These are phyloP conservation scores for Diaporthe sp. DNA, from an alignment of 2,329 filamentous ascomycete species.

Conservation along the genomic window DNA sequence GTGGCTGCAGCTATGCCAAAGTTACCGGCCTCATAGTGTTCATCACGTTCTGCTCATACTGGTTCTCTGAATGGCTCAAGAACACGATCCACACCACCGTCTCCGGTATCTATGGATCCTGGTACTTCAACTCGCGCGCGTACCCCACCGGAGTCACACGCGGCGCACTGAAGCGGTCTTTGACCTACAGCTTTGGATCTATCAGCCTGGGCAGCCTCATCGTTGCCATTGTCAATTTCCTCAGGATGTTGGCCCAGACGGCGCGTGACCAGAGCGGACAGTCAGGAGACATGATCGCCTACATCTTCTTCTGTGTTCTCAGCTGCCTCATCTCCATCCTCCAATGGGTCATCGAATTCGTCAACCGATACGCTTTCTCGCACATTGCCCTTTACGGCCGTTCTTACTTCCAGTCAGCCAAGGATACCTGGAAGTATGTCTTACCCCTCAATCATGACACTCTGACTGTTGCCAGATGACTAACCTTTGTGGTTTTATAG, in stretches of 20 bases:
- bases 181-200: constrained; percentile 94
- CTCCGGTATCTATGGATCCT: constrained; percentile 89
- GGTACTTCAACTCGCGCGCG: constrained; percentile 84
- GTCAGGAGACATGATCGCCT: constrained; percentile 77
- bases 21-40: constrained; percentile 90
- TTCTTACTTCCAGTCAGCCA: constrained; percentile 86
- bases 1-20: constrained; percentile 79
- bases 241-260: constrained; percentile 86
- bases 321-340: constrained; percentile 82
- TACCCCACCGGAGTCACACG: constrained; percentile 85
- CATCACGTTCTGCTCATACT: constrained; percentile 92
- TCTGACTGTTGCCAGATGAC: neutral
- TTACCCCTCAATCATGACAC: neutral
- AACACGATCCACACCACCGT: constrained; percentile 92
- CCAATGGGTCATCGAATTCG: constrained; percentile 88
- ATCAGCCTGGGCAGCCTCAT: constrained; percentile 89
- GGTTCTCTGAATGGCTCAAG: constrained; percentile 94
- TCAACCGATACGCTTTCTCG: constrained; percentile 93
- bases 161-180: constrained; percentile 83
- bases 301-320: constrained; percentile 79
- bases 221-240: constrained; percentile 87
- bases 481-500: constrained; percentile 44
- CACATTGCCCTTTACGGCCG: constrained; percentile 96
- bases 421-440: constrained; percentile 82
- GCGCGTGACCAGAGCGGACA: constrained; percentile 75